Base-by-base conservation (phyloP, 495 filamentous ascomycete species). In the Lophiotrema nucula region DNA sequence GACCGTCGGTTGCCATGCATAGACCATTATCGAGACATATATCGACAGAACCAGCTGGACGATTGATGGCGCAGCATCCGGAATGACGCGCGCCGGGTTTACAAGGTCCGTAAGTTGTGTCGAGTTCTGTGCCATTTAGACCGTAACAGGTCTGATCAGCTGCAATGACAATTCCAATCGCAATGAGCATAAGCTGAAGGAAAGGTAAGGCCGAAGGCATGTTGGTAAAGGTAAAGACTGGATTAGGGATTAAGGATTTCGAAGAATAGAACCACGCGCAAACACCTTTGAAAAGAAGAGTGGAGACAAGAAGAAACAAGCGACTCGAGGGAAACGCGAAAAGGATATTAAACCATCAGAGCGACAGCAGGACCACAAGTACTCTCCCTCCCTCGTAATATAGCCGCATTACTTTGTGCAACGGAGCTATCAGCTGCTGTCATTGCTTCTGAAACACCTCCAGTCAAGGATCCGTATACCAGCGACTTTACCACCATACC, bases 1-100 rank as follows among this genome's bases (percentile, higher is more conserved):
- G 16, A 10, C 26, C 53, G 22, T 21, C 46, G 15, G 60, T 57
- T 19, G 60, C 60, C 60, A 63, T 53, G 25, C 60, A 63, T 22
- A 58, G 24, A 1, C 60, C 60, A 21, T 41, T 63, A 21, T 53
- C 53, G 2, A 63, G 48, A 18, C 60, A 58, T 16, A 63, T 48
- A 22, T 63, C 60, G 38, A 28, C 26, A 18, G 44, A 26, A 41
- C 59, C 59, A 1, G 45, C 16, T 2, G 59, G n/a, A 2, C 46
- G 35, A 18, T 52, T 19, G 5, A 33, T 52, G 23, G 60, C 60
- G 43, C 60, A 63, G 41, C 53, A 63, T 43, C 60, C 60, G 18
- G 37, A 46, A 33, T 63, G 60, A 23, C 37, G 16, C 5, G 38
- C 19, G 41, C 39, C 37, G 3, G 58, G 21, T 4, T 47, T 53